A percentile compares a stretch with the other conserved stretches of the same genome.
phyloP scores from a whole-genome alignment of 2,329 filamentous ascomycete species.

The Laburnicola sp. region DNA sequence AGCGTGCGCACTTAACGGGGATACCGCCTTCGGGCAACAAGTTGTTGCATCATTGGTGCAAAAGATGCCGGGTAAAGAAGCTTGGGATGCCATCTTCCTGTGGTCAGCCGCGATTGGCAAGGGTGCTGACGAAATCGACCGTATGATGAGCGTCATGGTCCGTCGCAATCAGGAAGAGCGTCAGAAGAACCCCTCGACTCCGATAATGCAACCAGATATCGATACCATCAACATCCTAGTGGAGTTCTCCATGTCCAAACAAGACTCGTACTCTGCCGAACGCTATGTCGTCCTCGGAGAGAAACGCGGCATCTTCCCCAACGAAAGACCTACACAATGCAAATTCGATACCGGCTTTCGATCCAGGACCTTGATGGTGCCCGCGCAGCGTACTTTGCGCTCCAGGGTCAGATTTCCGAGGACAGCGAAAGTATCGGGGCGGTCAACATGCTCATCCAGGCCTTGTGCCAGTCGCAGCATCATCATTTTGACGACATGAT shows the following conservation, averaged over 20 bases:
- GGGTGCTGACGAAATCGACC: conserved; percentile 70
- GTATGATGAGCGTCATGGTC: conserved; percentile 72
- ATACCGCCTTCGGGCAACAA: conserved; percentile 48
- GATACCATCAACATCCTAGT: conserved; percentile 77
- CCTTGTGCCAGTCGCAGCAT: conserved; percentile 63
- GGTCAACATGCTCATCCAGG: conserved; percentile 72
- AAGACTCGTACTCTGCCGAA: conserved; percentile 72
- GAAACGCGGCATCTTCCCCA: conserved; percentile 66
- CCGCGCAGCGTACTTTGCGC: conserved; percentile 63
- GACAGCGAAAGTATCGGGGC: conserved; percentile 63
- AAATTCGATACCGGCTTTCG: conserved; percentile 75
- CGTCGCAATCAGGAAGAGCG: conserved; percentile 53
- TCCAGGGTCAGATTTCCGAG: conserved; percentile 61
- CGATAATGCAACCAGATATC: conserved; percentile 60
- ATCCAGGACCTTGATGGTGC: conserved; percentile 73
- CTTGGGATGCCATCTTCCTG: conserved; percentile 73
- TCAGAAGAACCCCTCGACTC: conserved; percentile 27
- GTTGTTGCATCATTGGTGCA: conserved; percentile 43
- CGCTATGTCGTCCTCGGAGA: conserved; percentile 69
- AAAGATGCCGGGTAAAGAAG: conserved; percentile 50
- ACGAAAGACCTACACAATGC: conserved; percentile 72
- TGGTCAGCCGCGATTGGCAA: conserved; percentile 75
- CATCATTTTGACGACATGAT: conserved; percentile 72
- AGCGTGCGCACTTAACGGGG: conserved; percentile 54
- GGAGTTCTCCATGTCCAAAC: conserved; percentile 68